These are phyloP conservation scores for Penicillium lividum DNA, from an alignment of 495 filamentous ascomycete species.

Conservation along the genomic window DNA sequence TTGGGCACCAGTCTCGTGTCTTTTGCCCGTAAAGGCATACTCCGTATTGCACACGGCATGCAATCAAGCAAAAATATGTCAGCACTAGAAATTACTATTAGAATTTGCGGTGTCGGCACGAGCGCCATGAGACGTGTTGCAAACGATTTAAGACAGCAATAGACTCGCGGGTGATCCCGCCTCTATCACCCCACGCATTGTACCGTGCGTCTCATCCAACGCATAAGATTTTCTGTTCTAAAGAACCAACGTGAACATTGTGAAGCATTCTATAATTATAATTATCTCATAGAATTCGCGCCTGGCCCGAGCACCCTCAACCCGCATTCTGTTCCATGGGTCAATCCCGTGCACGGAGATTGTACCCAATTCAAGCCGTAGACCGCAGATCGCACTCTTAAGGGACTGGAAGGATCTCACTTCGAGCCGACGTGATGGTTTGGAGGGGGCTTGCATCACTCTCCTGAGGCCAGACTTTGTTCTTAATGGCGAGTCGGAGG, in stretches of 20 bases:
- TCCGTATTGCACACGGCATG: constrained; percentile 2
- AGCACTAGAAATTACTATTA: background rate
- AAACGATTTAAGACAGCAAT: constrained; percentile 9
- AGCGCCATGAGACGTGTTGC: background rate
- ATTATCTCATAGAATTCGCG: background rate
- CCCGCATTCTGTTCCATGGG: constrained; percentile 17
- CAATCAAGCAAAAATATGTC: constrained; percentile 12
- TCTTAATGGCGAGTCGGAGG: constrained; percentile 12
- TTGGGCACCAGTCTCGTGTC: constrained; percentile 26
- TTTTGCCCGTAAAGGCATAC: constrained; percentile 9
- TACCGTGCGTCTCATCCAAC: background rate
- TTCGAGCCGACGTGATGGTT: constrained; percentile 24
- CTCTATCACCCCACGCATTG: background rate
- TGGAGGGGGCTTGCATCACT: constrained; percentile 29
- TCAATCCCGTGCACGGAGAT: constrained; percentile 19
- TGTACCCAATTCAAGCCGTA: constrained; percentile 19
- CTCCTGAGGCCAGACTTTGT: constrained; percentile 13
- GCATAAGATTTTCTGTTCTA: background rate
- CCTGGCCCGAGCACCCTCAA: constrained; percentile 4
- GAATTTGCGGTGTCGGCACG: too few relatives aligned
- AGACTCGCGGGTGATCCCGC: constrained; percentile 4
- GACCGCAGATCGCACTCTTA: constrained; percentile 23
- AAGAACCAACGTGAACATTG: too few relatives aligned
- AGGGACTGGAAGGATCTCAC: background rate
- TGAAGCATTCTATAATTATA: background rate